phyloP scores from a whole-genome alignment of 2,329 filamentous ascomycete genomes.

The Fusarium caatingaense region DNA sequence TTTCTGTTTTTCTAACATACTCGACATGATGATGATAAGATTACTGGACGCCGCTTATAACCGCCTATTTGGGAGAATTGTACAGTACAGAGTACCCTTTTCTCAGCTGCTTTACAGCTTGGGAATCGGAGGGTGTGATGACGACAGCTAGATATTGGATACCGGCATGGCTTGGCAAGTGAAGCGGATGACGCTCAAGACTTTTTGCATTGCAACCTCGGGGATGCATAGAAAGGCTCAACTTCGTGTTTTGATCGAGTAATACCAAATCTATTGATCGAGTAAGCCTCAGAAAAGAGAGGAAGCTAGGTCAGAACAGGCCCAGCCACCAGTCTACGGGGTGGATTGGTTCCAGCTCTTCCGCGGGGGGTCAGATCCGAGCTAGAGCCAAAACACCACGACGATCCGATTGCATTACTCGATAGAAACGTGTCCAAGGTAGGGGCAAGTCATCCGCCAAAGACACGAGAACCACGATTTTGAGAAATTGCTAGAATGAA shows the following conservation, averaged over 20 bases:
- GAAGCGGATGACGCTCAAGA: slow-evolving; percentile 12
- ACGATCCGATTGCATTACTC: slow-evolving; percentile 25
- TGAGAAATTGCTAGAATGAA: background rate
- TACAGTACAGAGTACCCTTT: background rate
- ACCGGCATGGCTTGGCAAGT: background rate
- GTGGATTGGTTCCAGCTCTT: slow-evolving; percentile 1
- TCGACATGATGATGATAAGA: slow-evolving; percentile 18
- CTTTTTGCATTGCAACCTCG: slow-evolving; percentile 12
- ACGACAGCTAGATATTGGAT: background rate
- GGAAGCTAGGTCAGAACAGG: background rate
- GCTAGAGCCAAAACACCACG: slow-evolving; percentile 18
- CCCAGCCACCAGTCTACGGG: slow-evolving; percentile 7
- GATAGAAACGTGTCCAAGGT: slow-evolving; percentile 23
- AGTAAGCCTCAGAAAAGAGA: slow-evolving; percentile 14
- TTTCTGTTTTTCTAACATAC: slow-evolving; percentile 8
- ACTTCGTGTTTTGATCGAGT: slow-evolving; percentile 33
- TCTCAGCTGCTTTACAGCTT: background rate
- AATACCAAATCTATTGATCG: slow-evolving; percentile 9
- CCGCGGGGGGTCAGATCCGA: slow-evolving; percentile 10
- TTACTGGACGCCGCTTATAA: slow-evolving; percentile 21
- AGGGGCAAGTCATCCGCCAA: slow-evolving; percentile 15
- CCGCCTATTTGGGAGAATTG: background rate
- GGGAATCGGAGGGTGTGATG: slow-evolving; percentile 1
- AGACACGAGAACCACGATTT: slow-evolving; percentile 5
- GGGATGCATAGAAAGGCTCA: background rate